Evolutionary conservation across 352 stramenopile species (phyloP).

Genomic region (Pythium phragmitis): DNA sequence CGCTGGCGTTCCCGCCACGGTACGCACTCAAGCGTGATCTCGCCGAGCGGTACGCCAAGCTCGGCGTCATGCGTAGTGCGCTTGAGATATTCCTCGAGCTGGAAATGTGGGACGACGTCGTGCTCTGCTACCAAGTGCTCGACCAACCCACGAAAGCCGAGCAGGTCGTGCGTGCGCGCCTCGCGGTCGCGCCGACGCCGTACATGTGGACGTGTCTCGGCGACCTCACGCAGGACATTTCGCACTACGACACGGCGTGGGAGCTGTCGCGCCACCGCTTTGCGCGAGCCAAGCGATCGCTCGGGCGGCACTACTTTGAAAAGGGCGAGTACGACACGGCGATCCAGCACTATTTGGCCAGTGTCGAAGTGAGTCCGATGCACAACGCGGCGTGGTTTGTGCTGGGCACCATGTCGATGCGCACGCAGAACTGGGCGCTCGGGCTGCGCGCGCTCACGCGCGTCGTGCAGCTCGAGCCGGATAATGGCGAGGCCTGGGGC

Average conservation of each 20-base stretch:
- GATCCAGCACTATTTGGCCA: slow-evolving; percentile 81
- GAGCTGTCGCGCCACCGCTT: slow-evolving; percentile 90
- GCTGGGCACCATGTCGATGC: slow-evolving; percentile 91
- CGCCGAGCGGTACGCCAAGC: slow-evolving; percentile 90
- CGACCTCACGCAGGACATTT: slow-evolving; percentile 89
- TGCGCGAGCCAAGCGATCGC: slow-evolving; percentile 89
- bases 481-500: slow-evolving; percentile 93
- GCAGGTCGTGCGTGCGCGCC: slow-evolving; percentile 84
- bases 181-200: slow-evolving; percentile 85
- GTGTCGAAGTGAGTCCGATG: slow-evolving; percentile 88
- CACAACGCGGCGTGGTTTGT: slow-evolving; percentile 92
- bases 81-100: slow-evolving; percentile 94
- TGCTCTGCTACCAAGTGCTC: slow-evolving; percentile 93
- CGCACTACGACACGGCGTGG: slow-evolving; percentile 92
- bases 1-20: slow-evolving; percentile 91
- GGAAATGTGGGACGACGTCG: slow-evolving; percentile 96
- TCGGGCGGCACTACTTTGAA: slow-evolving; percentile 90
- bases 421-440: slow-evolving; percentile 79
- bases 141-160: slow-evolving; percentile 91
- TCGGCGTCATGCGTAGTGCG: slow-evolving; percentile 87
- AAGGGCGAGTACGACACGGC: slow-evolving; percentile 75
- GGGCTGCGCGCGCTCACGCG: slow-evolving; percentile 90
- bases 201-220: slow-evolving; percentile 94
- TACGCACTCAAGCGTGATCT: slow-evolving; percentile 94
- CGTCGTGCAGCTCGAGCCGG: slow-evolving; percentile 93